A percentile compares a stretch with the other conserved stretches of the same genome.
Conservation (phyloP, 352 stramenopile genomes). For the Phytophthora aleatoria region DNA sequence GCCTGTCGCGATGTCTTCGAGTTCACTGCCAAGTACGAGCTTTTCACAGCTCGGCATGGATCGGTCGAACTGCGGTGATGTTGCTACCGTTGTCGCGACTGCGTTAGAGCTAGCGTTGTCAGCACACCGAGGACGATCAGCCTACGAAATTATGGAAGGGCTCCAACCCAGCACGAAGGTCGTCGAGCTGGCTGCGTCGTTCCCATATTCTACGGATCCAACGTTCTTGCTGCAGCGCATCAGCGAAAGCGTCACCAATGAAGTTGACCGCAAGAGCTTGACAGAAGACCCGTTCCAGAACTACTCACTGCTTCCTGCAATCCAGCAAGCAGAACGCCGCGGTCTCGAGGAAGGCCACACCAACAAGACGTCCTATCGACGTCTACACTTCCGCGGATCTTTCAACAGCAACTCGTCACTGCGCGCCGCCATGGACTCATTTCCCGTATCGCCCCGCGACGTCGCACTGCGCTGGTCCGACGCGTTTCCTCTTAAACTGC, state of each 20-base stretch:
- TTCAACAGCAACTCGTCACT: constrained; percentile 39
- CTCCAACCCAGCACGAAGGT: constrained; percentile 62
- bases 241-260: constrained; percentile 21
- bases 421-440: constrained; percentile 32
- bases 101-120: constrained; percentile 60
- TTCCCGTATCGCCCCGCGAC: constrained; percentile 29
- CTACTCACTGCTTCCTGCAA: constrained; percentile 50
- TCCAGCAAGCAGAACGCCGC: constrained; percentile 11
- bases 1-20: constrained; percentile 52
- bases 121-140: constrained; percentile 35
- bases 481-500: constrained; percentile 26
- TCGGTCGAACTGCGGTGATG: constrained; percentile 34
- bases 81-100: constrained; percentile 46
- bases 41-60: constrained; percentile 40
- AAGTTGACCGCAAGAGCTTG: constrained; percentile 14
- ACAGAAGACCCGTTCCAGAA: constrained; percentile 25
- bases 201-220: constrained; percentile 44
- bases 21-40: constrained; percentile 29
- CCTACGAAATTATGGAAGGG: constrained; percentile 54
- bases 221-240: constrained; percentile 35
- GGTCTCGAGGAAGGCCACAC: not conserved
- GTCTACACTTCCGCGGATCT: constrained; percentile 54
- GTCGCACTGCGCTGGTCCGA: constrained; percentile 51
- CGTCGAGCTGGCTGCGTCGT: constrained; percentile 51
- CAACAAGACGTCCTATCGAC: constrained; percentile 44